phyloP scores from a whole-genome alignment of 2,329 filamentous ascomycete genomes.

The Trichoderma semiorbis region DNA sequence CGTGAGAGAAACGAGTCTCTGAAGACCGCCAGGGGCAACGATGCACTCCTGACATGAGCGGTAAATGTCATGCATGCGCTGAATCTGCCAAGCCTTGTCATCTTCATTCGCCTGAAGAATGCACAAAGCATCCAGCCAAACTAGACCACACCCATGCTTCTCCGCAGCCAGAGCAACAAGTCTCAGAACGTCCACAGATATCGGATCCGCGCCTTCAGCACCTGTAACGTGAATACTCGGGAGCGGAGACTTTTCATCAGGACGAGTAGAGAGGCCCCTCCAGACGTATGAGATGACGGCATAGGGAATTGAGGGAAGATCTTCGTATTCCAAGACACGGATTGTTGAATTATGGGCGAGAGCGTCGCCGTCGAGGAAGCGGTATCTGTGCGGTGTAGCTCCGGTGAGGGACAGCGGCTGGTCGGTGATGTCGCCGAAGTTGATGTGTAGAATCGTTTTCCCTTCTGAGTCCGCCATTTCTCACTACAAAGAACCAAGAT shows the following conservation, averaged over 20 bases:
- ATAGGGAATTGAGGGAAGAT: not conserved
- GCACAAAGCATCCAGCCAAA: conserved; percentile 7
- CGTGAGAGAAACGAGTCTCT: not conserved
- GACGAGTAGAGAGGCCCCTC: not conserved
- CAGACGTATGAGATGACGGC: conserved; percentile 11
- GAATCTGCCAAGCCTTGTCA: conserved; percentile 12
- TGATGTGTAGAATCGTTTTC: not conserved
- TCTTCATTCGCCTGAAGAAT: not conserved
- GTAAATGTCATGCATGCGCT: conserved; percentile 12
- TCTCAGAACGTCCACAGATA: not conserved
- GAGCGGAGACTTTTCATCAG: not conserved
- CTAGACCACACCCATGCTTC: not conserved
- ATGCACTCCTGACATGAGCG: not conserved
- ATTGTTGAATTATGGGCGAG: not conserved
- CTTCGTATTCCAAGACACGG: not conserved
- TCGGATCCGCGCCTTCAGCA: not conserved
- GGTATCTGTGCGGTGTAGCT: not conserved
- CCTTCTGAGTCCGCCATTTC: not conserved
- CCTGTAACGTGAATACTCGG: not conserved
- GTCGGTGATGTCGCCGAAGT: not conserved
- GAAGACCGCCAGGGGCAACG: not conserved
- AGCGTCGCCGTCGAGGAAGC: not conserved
- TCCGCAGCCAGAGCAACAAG: not conserved
- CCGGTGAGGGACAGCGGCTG: not conserved
- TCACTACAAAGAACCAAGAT: not conserved